Evolutionary conservation across 148 eudicot genomes (phyloP), one percentile per base, ranked within the genome.

Genomic region (Camellia granthamiana): DNA sequence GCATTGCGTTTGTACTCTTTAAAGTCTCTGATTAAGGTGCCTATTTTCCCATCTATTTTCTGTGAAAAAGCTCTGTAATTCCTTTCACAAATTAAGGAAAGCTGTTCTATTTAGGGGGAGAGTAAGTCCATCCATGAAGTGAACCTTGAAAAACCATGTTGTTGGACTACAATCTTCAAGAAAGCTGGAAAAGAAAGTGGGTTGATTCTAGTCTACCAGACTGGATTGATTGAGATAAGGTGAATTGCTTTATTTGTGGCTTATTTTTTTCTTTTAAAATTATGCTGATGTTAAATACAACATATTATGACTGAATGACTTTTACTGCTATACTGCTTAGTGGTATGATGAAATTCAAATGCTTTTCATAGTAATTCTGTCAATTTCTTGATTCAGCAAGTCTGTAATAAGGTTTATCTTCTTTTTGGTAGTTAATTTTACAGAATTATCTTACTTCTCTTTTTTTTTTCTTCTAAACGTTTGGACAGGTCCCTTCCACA

Each of bases 221-320:
- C 83, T 80, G 99, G 98, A 75, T 80, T 86, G 59, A 83, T 97
- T 76, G 98, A 97, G 81, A 83, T 94, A 65, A 94, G 99, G 99
- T 96, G 69, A 84, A 51, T 79, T 38, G 16, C 72, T 69, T 64
- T 66, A 72, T 78, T 71, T 78, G 64, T 21, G 14, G 21, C n/a
- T 62, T 63, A 18, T 13, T 38, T 12, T 16, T 47, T 56, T 81
- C 7, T 7, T 1, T 12, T 69, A 14, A 5, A 9, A 51, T 43
- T 43, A 69, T 70, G 75, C 19, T 44, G 21, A 67, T 44, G 68
- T 60, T 46, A 7, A 47, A 59, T 55, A 19, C 4, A 42, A 13
- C 19, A 15, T 4, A 21, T 54, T 13, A 47, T 64, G 18, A 63
- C 67, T 65, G 51, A 30, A 64, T 38, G 23, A 66, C 9, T 54